Conservation (phyloP, 768 basidiomycete species). For the Pisolithus albus region DNA sequence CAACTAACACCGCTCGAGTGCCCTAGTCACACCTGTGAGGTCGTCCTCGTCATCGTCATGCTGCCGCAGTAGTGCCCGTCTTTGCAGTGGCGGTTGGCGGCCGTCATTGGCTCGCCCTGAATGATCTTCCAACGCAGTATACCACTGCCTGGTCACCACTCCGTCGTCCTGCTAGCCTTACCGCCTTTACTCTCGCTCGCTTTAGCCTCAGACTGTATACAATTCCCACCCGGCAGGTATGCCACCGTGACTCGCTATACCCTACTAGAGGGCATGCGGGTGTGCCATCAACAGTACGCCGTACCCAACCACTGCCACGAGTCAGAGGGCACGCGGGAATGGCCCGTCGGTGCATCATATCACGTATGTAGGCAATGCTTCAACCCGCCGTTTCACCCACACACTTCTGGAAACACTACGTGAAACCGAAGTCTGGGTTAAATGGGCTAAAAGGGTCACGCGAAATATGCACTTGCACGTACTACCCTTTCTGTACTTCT, state of each 20-base stretch:
- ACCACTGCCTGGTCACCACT: not conserved
- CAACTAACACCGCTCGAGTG: too few species aligned
- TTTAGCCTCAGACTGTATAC: constrained; percentile 47
- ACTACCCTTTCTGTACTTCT: too few species aligned
- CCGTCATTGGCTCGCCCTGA: too few species aligned
- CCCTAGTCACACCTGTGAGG: not conserved
- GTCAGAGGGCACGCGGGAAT: constrained; percentile 74
- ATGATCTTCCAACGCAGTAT: not conserved
- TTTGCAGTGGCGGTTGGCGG: too few species aligned
- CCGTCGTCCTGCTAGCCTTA: constrained; percentile 17
- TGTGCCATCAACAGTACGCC: constrained; percentile 58
- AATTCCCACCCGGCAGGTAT: constrained; percentile 52
- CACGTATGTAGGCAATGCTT: constrained; percentile 77
- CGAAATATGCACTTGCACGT: too few species aligned
- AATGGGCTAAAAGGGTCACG: too few species aligned
- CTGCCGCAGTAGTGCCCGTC: too few species aligned
- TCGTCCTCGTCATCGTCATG: constrained; percentile 2
- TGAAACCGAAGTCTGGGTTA: too few species aligned
- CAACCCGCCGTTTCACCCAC: constrained; percentile 68
- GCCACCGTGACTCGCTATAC: constrained; percentile 76
- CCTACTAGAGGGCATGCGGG: constrained; percentile 54
- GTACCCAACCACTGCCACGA: constrained; percentile 76
- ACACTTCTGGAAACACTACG: constrained; percentile 14
- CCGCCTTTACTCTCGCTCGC: constrained; percentile 20
- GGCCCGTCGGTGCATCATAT: constrained; percentile 54